These are phyloP conservation scores for Coemansia javaensis DNA, from an alignment of 192 early-diverging fungal genomes.

Conservation along the genomic window DNA sequence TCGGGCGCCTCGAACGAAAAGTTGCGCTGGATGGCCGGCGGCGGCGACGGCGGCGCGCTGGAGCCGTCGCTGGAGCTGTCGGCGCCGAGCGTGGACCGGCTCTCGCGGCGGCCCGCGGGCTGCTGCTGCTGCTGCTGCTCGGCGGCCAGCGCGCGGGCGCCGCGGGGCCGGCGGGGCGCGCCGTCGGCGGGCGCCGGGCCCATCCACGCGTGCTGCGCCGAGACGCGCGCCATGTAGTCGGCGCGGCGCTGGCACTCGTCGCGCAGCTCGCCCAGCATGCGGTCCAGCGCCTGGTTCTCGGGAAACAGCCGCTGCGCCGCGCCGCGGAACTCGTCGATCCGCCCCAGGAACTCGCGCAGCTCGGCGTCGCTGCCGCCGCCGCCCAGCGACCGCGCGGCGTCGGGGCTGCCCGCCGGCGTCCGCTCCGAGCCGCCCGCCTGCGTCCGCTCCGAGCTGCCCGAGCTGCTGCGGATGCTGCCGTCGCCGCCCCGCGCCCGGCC, in stretches of 20 bases:
- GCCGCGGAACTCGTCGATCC: constrained; percentile 29
- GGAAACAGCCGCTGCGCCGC: constrained; percentile 41
- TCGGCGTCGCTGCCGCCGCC: constrained; percentile 10
- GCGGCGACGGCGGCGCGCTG: not conserved
- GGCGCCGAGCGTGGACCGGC: not conserved
- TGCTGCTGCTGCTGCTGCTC: constrained; percentile 13
- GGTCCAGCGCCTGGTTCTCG: constrained; percentile 36
- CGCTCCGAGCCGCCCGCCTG: not conserved
- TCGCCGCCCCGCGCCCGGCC: constrained; percentile 5
- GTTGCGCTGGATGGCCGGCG: too few relatives aligned
- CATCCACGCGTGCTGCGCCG: constrained; percentile 32
- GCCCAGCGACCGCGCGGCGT: constrained; percentile 1
- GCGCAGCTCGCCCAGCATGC: constrained; percentile 40
- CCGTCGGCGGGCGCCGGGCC: too few relatives aligned
- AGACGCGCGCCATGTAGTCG: constrained; percentile 41
- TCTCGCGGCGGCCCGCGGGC: not conserved
- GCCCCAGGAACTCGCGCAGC: constrained; percentile 23
- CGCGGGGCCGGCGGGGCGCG: too few relatives aligned
- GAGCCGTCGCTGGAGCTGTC: constrained; percentile 1
- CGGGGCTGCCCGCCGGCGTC: constrained; percentile 1
- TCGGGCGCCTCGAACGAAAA: too few relatives aligned
- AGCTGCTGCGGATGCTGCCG: not conserved
- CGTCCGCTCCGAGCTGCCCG: not conserved
- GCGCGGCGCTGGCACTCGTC: constrained; percentile 43
- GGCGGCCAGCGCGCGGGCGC: too few relatives aligned